phyloP scores from a whole-genome alignment of 768 basidiomycete species.

The Terana coerulea region DNA sequence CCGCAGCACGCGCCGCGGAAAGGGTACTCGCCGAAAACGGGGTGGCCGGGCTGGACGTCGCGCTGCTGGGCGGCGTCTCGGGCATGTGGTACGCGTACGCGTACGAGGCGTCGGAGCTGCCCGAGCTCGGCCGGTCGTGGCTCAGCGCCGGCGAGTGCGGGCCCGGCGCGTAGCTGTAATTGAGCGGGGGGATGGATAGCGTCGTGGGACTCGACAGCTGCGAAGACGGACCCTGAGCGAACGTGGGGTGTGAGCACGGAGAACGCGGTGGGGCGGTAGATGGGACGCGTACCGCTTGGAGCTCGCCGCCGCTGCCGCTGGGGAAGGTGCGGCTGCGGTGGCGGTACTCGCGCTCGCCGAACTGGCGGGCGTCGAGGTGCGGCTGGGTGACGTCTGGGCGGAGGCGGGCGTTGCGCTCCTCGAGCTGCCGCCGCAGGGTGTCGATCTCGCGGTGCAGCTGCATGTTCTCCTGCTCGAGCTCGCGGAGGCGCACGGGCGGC shows the following conservation, averaged over 20 bases:
- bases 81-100: conserved; percentile 62
- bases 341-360: conserved; percentile 25
- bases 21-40: conserved; percentile 75
- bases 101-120: conserved; percentile 43
- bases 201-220: conserved; percentile 27
- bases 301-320: conserved; percentile 17
- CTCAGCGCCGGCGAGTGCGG: background rate
- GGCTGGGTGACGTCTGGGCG: conserved; percentile 19
- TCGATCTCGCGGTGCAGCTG: conserved; percentile 71
- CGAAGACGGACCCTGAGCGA: background rate
- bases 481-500: conserved; percentile 72
- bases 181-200: conserved; percentile 16
- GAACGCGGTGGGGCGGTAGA: background rate
- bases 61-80: conserved; percentile 69
- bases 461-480: conserved; percentile 78
- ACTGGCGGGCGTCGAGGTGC: conserved; percentile 19
- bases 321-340: conserved; percentile 25
- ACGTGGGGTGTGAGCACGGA: background rate
- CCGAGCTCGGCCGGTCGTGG: conserved; percentile 8
- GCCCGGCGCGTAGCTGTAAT: conserved; percentile 16
- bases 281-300: conserved; percentile 23
- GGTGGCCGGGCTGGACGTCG: conserved; percentile 56
- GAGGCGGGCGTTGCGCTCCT: conserved; percentile 22
- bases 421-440: conserved; percentile 64
- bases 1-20: conserved; percentile 25